Evolutionary conservation across 2,329 filamentous ascomycete species (phyloP).

Genomic region (Elsinoe ampelina): DNA sequence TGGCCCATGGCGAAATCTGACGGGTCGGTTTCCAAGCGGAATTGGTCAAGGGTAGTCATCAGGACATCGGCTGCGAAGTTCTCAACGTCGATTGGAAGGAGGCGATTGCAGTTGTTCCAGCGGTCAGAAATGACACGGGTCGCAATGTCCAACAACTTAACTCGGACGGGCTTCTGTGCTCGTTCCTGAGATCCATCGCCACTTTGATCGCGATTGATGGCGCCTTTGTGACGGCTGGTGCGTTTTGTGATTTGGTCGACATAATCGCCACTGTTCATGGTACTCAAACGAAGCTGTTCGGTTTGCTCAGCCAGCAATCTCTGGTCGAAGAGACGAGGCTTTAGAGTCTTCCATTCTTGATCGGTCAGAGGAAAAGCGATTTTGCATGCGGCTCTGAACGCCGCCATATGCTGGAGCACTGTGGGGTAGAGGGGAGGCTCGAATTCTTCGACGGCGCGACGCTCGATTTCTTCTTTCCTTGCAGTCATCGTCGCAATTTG

Average conservation of each 20-base stretch:
- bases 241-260: constrained; percentile 9
- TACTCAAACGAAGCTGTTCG: constrained; percentile 42
- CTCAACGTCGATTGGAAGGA: constrained; percentile 54
- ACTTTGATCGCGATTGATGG: constrained; percentile 38
- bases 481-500: constrained; percentile 54
- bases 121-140: constrained; percentile 58
- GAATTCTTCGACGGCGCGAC: constrained; percentile 52
- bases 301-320: constrained; percentile 53
- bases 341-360: constrained; percentile 58
- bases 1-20: constrained; percentile 20
- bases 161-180: constrained; percentile 56
- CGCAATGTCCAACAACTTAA: constrained; percentile 55
- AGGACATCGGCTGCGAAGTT: constrained; percentile 65
- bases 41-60: constrained; percentile 28
- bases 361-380: constrained; percentile 61
- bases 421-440: constrained; percentile 55
- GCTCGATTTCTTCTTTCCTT: constrained; percentile 62
- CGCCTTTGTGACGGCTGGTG: not conserved
- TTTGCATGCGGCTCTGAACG: constrained; percentile 64
- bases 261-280: constrained; percentile 20
- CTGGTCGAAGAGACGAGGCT: constrained; percentile 58
- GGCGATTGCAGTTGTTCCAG: constrained; percentile 55
- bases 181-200: constrained; percentile 64
- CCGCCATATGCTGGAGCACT: constrained; percentile 59
- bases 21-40: constrained; percentile 28